Evolutionary conservation across 257 asterid species (phyloP), one percentile per base, ranked within the genome.

Genomic region (Solanum bulbocastanum): DNA sequence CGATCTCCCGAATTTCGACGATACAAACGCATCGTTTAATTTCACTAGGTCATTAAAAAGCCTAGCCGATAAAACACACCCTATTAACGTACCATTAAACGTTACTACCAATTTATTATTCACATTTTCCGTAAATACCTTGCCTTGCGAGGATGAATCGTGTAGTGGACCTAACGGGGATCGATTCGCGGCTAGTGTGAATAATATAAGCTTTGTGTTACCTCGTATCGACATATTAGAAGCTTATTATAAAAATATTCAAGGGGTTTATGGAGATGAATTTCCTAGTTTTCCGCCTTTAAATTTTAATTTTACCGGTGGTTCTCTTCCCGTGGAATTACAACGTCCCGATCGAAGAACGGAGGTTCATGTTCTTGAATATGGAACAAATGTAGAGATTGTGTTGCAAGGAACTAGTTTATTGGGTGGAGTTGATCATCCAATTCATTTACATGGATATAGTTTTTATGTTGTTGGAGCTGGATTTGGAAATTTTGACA

Each of bases 231-330:
- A 94, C 9, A 92, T 96, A 42, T 92, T 96, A 4, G 88, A 90
- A 16, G 98, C 98, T n/a, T 96, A 96, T 49, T 92, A 96, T 32
- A 30, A 93, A 3, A 76, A 69, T 10, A 73, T 92, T 4, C 87
- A 56, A 5, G 93, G 94, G 10, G 94, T 96, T 16, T 93, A 89
- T 32, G 86, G 83, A 2, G 65, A 83, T 1, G 30, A 89, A 3
- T 94, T 94, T 12, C 98, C 98, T 0, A 89, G 88, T 2, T 32
- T 68, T 1, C 98, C 97, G 60, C 91, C 90, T 2, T 5, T 83
- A 6, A 68, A 8, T 3, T 91, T 88, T 73, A 85, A 92, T 86
- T 92, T 42, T 73, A 92, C 93, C 2, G 90, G 66, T 2, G 46
- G n/a, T 8, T 2, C 32, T 22, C 84, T 87, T 2, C 72, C 92